These are phyloP conservation scores for Moelleriella libera DNA, from an alignment of 2,329 filamentous ascomycete species.

Conservation along the genomic window DNA sequence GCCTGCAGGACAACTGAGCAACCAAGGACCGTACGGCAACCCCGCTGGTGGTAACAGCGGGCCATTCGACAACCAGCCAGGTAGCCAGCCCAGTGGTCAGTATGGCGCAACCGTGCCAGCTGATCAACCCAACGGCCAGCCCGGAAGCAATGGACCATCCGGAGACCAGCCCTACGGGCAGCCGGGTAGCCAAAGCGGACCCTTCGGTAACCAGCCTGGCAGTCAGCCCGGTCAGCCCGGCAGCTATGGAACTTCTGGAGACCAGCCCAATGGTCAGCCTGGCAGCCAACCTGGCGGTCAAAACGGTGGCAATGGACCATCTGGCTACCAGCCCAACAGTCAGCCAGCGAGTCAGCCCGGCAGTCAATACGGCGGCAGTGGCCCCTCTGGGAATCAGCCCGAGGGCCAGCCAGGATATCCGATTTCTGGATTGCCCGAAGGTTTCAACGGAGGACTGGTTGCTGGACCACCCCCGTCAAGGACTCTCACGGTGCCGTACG, in stretches of 20 bases:
- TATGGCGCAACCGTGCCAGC: no score
- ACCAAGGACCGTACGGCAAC: background rate
- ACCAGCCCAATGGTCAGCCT: background rate
- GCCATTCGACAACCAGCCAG: no score
- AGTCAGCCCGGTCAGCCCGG: background rate
- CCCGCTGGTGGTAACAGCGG: no score
- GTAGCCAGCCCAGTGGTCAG: no score
- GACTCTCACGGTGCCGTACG: conserved; percentile 1
- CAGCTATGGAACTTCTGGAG: background rate
- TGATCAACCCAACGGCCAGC: no score
- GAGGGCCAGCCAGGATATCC: background rate
- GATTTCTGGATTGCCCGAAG: background rate
- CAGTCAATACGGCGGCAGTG: background rate
- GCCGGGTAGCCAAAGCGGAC: background rate
- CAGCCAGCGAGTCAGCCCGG: background rate
- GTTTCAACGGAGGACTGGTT: background rate
- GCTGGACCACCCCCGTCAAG: background rate
- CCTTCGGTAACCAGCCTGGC: no score
- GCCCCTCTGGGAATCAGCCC: background rate
- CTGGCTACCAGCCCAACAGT: background rate
- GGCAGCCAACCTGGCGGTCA: background rate
- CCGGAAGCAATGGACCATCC: no score
- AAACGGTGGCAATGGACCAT: background rate
- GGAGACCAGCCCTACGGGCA: no score
- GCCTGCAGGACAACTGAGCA: background rate